Base-by-base conservation (phyloP, 768 basidiomycete genomes). In the Psilocybe sp. region DNA sequence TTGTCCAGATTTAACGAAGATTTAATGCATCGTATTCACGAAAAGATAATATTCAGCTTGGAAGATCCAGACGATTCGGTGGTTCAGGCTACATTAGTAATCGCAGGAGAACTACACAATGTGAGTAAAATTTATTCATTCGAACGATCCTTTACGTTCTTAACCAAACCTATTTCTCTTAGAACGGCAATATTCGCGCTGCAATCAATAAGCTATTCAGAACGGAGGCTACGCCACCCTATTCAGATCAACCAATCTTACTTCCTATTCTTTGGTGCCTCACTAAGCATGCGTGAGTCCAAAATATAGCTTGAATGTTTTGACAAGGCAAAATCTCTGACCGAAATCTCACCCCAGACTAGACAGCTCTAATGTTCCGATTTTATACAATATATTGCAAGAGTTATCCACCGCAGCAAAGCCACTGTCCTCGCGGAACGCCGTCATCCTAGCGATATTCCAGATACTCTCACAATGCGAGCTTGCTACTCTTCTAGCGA, bases 1-100 rank as follows among this genome's bases (percentile, higher is more conserved):
- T 68, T 91, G 18, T 77, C 81, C 10, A 61, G 51, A 40, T 61
- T 67, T 38, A 77, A 82, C 31, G 53, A 70, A 4, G 74, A 76
- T 18, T 60, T 84, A 15, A 57, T 87, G 40, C 65, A 66, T 36
- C 67, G 67, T 37, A 69, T 80, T 7, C 64, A 71, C 18, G 55
- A 59, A 16, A 71, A 67, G 44, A 52, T 79, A 11, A 32, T 70
- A 31, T 72, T 64, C 49, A 67, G 77, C 39, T 51, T 82, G 31
- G 56, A 67, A 23, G 81, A 85, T 55, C 47, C 64, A 6, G 69
- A 81, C 43, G 55, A 63, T 6, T 54, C 61, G 5, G 81, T 85
- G 1, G 68, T 69, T 23, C 63, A 63, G 49, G 77, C 80, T 19
- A 79, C 82, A 3, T 61, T 81, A 28, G 61, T 65, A 5, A 59